Evolutionary conservation across 106 monocot genomes (phyloP).

Genomic region (Hemerocallis citrina): DNA sequence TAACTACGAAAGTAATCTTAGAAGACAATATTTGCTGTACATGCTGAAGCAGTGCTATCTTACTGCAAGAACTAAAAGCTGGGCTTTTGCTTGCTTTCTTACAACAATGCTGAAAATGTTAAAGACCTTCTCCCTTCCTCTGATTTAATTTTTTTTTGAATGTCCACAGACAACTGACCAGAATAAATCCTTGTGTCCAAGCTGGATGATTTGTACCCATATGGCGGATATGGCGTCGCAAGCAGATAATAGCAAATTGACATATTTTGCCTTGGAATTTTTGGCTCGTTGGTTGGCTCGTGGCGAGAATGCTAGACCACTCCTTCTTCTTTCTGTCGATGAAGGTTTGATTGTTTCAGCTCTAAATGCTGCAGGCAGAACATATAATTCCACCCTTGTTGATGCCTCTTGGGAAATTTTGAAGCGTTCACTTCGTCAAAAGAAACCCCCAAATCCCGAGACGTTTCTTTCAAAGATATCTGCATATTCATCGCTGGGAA

Average conservation of each 20-base stretch:
- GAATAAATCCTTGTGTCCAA: slow-evolving; percentile 77
- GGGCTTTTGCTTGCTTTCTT: no score
- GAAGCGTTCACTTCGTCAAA: slow-evolving; percentile 56
- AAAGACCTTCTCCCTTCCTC: no score
- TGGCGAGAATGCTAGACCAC: slow-evolving; percentile 67
- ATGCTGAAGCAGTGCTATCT: no score
- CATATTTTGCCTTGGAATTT: slow-evolving; percentile 67
- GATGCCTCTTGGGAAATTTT: slow-evolving; percentile 74
- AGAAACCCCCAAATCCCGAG: slow-evolving; percentile 80
- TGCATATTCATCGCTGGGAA: slow-evolving; percentile 68
- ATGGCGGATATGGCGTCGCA: slow-evolving; percentile 64
- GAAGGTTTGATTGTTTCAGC: slow-evolving; percentile 77
- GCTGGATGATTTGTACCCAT: slow-evolving; percentile 57
- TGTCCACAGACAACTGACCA: slow-evolving; percentile 66
- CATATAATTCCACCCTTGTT: slow-evolving; percentile 49
- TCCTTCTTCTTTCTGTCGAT: slow-evolving; percentile 71
- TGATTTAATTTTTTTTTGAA: no score
- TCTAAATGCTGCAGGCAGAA: slow-evolving; percentile 65
- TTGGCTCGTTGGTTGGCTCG: slow-evolving; percentile 83
- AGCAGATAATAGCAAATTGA: slow-evolving; percentile 72
- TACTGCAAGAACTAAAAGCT: no score
- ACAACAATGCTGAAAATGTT: no score
- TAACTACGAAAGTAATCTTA: no score
- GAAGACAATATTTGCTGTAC: no score
- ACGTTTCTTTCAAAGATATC: slow-evolving; percentile 78